phyloP scores from a whole-genome alignment of 139 green algal genomes.

The Chlorella sp. region DNA sequence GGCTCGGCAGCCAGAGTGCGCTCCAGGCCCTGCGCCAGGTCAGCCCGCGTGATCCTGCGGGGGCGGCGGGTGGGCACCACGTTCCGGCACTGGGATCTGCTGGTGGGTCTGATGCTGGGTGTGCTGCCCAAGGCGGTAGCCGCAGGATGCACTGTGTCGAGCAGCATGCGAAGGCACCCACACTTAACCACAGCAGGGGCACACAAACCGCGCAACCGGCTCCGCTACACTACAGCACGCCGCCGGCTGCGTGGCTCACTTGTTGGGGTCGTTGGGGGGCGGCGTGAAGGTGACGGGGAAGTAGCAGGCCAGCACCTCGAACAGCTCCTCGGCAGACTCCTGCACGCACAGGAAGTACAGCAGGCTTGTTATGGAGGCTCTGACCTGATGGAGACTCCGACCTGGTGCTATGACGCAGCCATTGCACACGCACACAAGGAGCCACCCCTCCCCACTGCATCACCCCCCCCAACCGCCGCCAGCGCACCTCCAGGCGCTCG shows the following conservation, averaged over 20 bases:
- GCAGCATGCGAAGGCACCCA: no score
- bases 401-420: no score
- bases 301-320: constrained; percentile 88
- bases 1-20: constrained; percentile 42
- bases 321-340: constrained; percentile 71
- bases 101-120: no score
- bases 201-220: no score
- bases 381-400: no score
- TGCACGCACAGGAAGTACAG: neutral
- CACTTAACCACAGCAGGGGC: no score
- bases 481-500: constrained; percentile 26
- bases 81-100: no score
- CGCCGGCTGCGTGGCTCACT: neutral
- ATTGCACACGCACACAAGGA: no score
- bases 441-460: no score
- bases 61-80: neutral
- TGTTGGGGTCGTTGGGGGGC: constrained; percentile 50
- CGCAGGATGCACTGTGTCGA: no score
- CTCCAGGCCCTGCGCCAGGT: constrained; percentile 52
- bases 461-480: neutral
- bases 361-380: neutral
- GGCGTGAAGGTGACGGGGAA: constrained; percentile 93
- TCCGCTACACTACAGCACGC: no score
- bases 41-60: constrained; percentile 49
- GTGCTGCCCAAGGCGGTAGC: no score